These are phyloP conservation scores for Ichthyophthirius multifiliis DNA, from an alignment of 169 alveolate species.

Conservation along the genomic window DNA sequence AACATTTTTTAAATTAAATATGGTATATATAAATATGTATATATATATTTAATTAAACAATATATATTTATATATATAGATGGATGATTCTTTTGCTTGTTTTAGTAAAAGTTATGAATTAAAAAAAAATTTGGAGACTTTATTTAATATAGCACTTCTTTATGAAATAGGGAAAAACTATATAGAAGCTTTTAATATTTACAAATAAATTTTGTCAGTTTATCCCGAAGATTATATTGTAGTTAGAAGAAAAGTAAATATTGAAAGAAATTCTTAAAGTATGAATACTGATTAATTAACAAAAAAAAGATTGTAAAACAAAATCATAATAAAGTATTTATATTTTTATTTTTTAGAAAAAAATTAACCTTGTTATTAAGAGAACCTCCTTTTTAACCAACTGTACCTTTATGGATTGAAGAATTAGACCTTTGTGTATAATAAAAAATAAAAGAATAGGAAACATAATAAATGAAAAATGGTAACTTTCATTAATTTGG, in stretches of 20 bases:
- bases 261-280: neutral
- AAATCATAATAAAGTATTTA: neutral
- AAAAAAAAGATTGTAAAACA: neutral
- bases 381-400: conserved; percentile 2
- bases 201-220: neutral
- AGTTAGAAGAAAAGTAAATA: neutral
- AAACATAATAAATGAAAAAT: neutral
- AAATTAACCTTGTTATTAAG: neutral
- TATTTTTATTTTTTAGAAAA: neutral
- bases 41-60: neutral
- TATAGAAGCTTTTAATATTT: neutral
- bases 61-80: neutral
- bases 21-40: neutral
- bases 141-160: neutral
- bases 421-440: neutral
- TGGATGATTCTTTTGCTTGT: neutral
- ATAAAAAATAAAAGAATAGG: neutral
- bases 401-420: neutral
- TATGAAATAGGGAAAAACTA: neutral
- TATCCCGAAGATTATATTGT: neutral
- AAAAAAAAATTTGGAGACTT: neutral
- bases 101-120: neutral
- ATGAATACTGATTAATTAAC: neutral
- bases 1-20: neutral
- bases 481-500: too few relatives aligned